Base-by-base conservation (phyloP, 306 rosid species). In the Lathyrus oleraceus region DNA sequence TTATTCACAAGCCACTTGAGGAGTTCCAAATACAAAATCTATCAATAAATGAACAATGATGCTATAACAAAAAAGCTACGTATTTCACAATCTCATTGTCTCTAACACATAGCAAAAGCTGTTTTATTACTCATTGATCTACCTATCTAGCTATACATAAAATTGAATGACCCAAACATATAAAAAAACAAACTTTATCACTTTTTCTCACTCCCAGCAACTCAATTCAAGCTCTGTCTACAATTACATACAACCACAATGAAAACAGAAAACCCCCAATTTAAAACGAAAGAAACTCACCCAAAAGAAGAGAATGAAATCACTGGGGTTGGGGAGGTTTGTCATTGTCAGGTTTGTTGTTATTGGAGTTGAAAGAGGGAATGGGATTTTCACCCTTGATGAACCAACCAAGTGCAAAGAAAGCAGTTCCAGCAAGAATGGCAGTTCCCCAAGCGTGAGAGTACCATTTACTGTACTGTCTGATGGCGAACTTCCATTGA, bases 371-470 rank as follows among this genome's bases (percentile, higher is more conserved):
- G 56, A 69, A 75, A 60, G 98, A 90, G 56, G 96, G 92, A 0
- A 91, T 75, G 57, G 99, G 99, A 35, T 94, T 91, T 52, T 85
- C 84, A 10, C 99, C 99, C 52, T 94, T 94, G 83, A 94, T 86
- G 81, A 80, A 9, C 99, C 97, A 94, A 62, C 97, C 98, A 8
- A 94, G 96, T 27, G 95, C 92, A 44, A 91, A 94, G 82, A 94
- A 91, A 76, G 97, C 89, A 17, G 78, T n/a, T 0, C 99, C 97
- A 8, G 97, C 97, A 5, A 94, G 86, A 77, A 94, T 86, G 27
- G 99, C 97, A 47, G 97, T 84, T 9, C 99, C 97, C 99, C 99
- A 94, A 43, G 97, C 99, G 48, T 85, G 96, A 39, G 95, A 80
- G 81, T 94, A 94, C 95, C 97, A 91, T 69, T 67, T 81, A 49